Conservation (phyloP, 2,329 filamentous ascomycete genomes). For the Penicillium sp. region DNA sequence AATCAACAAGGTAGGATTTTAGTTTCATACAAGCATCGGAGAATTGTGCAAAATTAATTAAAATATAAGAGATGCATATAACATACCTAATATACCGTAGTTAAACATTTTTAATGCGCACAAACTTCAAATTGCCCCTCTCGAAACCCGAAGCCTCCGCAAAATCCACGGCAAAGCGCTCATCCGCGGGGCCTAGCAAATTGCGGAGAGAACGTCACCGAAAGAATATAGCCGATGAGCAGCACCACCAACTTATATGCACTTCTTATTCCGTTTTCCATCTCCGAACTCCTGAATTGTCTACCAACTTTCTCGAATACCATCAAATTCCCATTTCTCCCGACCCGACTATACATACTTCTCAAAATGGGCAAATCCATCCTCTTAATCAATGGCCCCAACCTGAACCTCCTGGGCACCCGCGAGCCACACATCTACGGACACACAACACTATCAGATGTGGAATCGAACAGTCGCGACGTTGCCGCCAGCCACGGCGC, state of each 20-base stretch:
- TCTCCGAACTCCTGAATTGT: not conserved
- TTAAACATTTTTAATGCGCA: not conserved
- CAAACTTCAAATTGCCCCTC: not conserved
- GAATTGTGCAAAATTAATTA: no score
- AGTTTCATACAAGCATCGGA: no score
- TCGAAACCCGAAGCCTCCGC: not conserved
- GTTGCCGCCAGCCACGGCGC: slow-evolving; percentile 54
- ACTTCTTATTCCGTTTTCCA: not conserved
- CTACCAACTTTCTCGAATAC: not conserved
- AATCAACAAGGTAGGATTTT: no score
- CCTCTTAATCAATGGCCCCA: slow-evolving; percentile 77
- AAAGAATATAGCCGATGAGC: slow-evolving; percentile 2
- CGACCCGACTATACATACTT: not conserved
- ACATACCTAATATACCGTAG: no score
- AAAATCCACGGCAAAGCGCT: slow-evolving; percentile 21
- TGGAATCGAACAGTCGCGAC: slow-evolving; percentile 51
- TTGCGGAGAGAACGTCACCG: slow-evolving; percentile 12
- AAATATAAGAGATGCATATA: no score
- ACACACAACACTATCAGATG: slow-evolving; percentile 63
- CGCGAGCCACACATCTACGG: slow-evolving; percentile 75
- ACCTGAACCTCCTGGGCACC: slow-evolving; percentile 75
- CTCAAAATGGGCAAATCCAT: slow-evolving; percentile 47
- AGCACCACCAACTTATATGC: not conserved
- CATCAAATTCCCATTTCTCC: not conserved
- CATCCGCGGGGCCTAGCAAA: slow-evolving; percentile 13